Evolutionary conservation across 1,139 yeast species (phyloP).

Genomic region (Maudiozyma humilis): DNA sequence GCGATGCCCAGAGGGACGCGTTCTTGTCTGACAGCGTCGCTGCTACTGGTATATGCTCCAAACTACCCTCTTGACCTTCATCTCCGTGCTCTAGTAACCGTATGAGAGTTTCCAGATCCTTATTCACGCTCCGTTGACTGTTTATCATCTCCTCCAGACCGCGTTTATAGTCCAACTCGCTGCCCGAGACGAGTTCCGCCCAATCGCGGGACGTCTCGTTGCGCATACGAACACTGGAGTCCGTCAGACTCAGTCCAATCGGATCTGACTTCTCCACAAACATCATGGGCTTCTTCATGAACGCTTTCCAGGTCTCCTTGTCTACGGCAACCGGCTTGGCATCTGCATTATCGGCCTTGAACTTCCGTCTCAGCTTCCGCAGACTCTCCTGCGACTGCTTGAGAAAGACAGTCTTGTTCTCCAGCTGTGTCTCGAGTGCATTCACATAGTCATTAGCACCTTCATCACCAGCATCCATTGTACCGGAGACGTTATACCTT

Average conservation of each 20-base stretch:
- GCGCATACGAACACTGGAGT: slow-evolving; percentile 14
- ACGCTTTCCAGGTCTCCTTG: slow-evolving; percentile 14
- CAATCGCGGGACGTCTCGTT: slow-evolving; percentile 15
- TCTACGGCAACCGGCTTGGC: slow-evolving; percentile 1
- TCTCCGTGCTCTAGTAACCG: slow-evolving; percentile 6
- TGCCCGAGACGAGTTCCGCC: slow-evolving; percentile 8
- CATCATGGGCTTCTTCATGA: slow-evolving; percentile 23
- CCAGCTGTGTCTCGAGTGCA: slow-evolving; percentile 23
- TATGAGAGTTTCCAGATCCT: slow-evolving; percentile 11
- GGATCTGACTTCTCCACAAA: slow-evolving; percentile 30
- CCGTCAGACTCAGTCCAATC: slow-evolving; percentile 23
- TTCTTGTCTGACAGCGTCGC: slow-evolving; percentile 4
- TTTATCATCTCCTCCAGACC: slow-evolving; percentile 11
- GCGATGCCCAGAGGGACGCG: slow-evolving; percentile 6
- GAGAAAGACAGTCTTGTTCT: slow-evolving; percentile 23
- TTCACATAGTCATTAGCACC: slow-evolving; percentile 15
- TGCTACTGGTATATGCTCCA: not conserved
- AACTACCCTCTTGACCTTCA: not conserved
- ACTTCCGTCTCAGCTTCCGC: slow-evolving; percentile 8
- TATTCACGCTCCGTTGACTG: slow-evolving; percentile 14
- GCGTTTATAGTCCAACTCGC: slow-evolving; percentile 2
- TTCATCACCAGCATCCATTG: too few relatives aligned
- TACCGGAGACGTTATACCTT: too few relatives aligned
- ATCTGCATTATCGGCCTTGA: not conserved
- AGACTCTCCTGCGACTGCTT: slow-evolving; percentile 20